phyloP scores from a whole-genome alignment of 768 basidiomycete genomes.

The Termitomyces sp. region DNA sequence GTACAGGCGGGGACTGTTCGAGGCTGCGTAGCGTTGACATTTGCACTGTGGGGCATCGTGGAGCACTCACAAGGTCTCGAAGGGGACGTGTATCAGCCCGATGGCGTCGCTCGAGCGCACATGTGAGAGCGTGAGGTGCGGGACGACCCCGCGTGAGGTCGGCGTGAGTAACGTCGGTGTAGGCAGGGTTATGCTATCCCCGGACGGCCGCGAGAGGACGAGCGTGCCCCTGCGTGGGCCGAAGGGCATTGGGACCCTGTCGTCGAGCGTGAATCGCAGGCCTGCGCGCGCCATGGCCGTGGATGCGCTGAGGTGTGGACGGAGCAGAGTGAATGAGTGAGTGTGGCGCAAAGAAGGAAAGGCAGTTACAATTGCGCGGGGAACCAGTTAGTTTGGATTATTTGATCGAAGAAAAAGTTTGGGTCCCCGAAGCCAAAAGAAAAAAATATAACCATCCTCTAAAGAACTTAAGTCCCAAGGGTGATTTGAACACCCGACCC shows the following conservation, averaged over 20 bases:
- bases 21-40: conserved; percentile 31
- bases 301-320: not conserved
- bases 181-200: conserved; percentile 29
- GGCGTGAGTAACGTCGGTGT: conserved; percentile 60
- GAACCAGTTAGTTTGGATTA: not conserved
- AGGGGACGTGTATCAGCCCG: conserved; percentile 63
- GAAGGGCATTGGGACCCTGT: conserved; percentile 7
- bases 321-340: not conserved
- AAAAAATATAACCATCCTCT: no score
- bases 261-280: conserved; percentile 3
- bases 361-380: not conserved
- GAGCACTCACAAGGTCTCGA: conserved; percentile 72
- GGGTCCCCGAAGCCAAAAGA: not conserved
- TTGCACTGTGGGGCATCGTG: not conserved
- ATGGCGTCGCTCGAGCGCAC: conserved; percentile 39
- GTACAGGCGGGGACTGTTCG: conserved; percentile 61
- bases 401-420: not conserved
- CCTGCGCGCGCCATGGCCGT: not conserved
- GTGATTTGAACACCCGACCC: conserved; percentile 14
- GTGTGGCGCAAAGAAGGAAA: not conserved
- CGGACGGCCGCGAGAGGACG: conserved; percentile 11
- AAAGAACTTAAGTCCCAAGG: no score
- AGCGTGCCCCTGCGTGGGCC: conserved; percentile 32
- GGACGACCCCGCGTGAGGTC: conserved; percentile 70
- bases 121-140: conserved; percentile 69